Conservation (phyloP, 2,329 filamentous ascomycete genomes). For the Curvularia lunata region DNA sequence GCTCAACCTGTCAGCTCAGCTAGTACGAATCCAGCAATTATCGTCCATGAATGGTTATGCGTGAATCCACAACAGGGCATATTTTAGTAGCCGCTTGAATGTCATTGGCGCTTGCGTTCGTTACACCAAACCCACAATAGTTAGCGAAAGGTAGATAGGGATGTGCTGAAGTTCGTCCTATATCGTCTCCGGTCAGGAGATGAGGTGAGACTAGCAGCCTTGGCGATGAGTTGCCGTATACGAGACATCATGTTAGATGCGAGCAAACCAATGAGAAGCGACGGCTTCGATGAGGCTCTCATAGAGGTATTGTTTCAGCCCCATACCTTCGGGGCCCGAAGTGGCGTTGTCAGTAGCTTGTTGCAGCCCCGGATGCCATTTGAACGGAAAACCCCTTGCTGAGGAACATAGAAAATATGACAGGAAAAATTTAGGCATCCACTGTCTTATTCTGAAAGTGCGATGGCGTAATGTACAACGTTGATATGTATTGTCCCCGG, state of each 20-base stretch:
- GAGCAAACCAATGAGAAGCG: conserved; percentile 11
- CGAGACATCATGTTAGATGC: not conserved
- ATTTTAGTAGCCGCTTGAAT: not conserved
- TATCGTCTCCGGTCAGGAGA: conserved; percentile 27
- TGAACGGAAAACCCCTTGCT: not conserved
- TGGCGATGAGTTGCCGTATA: conserved; percentile 7
- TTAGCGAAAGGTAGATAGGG: not conserved
- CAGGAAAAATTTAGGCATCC: too few species aligned
- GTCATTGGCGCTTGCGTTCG: not conserved
- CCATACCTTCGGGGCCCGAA: conserved; percentile 22
- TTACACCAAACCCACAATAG: not conserved
- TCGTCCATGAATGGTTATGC: not conserved
- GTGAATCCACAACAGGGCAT: not conserved
- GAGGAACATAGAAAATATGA: not conserved
- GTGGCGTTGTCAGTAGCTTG: conserved; percentile 17
- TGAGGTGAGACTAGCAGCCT: conserved; percentile 29
- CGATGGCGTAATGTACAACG: not conserved
- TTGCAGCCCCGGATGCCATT: not conserved
- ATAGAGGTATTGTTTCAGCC: conserved; percentile 33
- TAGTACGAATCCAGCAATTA: not conserved
- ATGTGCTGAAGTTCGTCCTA: conserved; percentile 10
- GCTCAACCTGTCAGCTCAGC: not conserved
- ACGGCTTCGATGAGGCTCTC: conserved; percentile 16
- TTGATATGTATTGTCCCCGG: not conserved
- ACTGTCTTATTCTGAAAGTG: too few species aligned